phyloP scores from a whole-genome alignment of 2,329 filamentous ascomycete species.

The Calycina herbarum region DNA sequence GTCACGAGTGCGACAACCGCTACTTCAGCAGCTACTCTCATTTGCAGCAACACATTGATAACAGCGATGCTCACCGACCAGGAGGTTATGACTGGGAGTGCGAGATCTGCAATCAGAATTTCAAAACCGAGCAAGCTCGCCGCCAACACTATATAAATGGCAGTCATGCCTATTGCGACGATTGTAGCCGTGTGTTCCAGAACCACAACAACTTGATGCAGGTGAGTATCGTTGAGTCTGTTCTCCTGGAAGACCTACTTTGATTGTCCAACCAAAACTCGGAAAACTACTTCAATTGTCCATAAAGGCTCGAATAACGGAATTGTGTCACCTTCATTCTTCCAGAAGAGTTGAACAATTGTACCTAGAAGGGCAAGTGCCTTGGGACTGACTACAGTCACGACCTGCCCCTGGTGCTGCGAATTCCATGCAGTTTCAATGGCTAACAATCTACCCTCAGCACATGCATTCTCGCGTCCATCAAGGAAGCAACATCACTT shows the following conservation, averaged over 20 bases:
- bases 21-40: neutral
- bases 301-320: no score
- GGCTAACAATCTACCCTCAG: conserved; percentile 37
- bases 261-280: neutral
- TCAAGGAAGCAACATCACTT: conserved; percentile 45
- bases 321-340: no score
- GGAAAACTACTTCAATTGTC: neutral
- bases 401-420: neutral
- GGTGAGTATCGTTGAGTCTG: conserved; percentile 15
- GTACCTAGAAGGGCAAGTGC: no score
- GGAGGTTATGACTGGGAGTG: conserved; percentile 24
- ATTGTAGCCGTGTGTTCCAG: conserved; percentile 28
- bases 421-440: neutral
- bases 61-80: conserved; percentile 19
- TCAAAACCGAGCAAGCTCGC: conserved; percentile 18
- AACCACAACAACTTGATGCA: conserved; percentile 29
- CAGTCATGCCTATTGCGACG: conserved; percentile 26
- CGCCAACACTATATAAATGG: conserved; percentile 26
- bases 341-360: no score
- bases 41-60: conserved; percentile 24
- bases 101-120: conserved; percentile 21
- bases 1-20: neutral
- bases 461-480: conserved; percentile 57
- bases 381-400: no score
- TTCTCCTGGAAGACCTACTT: no score